Evolutionary conservation across 2,329 filamentous ascomycete species (phyloP).

Genomic region (Sclerotinia glacialis): DNA sequence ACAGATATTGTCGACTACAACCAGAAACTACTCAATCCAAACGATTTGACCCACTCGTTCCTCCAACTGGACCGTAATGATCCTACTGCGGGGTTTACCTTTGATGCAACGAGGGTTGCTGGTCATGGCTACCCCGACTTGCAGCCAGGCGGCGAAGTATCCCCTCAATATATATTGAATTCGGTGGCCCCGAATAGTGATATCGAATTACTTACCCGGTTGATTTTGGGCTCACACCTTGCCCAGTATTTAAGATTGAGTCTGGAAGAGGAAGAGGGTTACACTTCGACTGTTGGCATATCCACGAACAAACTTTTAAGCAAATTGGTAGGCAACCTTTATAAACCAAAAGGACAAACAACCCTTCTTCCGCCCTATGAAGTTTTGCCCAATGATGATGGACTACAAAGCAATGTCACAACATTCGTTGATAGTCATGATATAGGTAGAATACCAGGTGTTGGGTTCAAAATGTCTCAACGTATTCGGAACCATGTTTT

Average conservation of each 20-base stretch:
- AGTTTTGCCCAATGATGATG: constrained; percentile 32
- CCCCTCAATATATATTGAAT: neutral
- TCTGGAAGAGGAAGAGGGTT: constrained; percentile 74
- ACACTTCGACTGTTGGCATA: constrained; percentile 84
- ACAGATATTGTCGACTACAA: constrained; percentile 88
- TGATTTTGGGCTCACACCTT: constrained; percentile 78
- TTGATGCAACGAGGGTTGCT: constrained; percentile 65
- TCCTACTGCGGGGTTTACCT: constrained; percentile 76
- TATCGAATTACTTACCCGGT: constrained; percentile 44
- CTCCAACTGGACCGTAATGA: constrained; percentile 73
- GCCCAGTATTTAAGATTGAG: constrained; percentile 69
- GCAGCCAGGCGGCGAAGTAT: constrained; percentile 16
- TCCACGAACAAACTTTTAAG: constrained; percentile 83
- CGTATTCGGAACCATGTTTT: constrained; percentile 62
- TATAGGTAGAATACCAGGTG: constrained; percentile 78
- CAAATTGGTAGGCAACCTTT: constrained; percentile 77
- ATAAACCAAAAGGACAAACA: constrained; percentile 88
- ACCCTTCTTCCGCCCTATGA: constrained; percentile 67
- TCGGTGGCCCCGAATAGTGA: constrained; percentile 23
- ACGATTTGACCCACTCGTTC: constrained; percentile 66
- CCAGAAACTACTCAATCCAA: constrained; percentile 62
- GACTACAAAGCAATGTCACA: constrained; percentile 50
- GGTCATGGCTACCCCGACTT: constrained; percentile 48
- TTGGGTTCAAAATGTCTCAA: constrained; percentile 76
- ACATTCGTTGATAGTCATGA: constrained; percentile 73